phyloP scores from a whole-genome alignment of 2,329 filamentous ascomycete species.

The Madurella mycetomatis region DNA sequence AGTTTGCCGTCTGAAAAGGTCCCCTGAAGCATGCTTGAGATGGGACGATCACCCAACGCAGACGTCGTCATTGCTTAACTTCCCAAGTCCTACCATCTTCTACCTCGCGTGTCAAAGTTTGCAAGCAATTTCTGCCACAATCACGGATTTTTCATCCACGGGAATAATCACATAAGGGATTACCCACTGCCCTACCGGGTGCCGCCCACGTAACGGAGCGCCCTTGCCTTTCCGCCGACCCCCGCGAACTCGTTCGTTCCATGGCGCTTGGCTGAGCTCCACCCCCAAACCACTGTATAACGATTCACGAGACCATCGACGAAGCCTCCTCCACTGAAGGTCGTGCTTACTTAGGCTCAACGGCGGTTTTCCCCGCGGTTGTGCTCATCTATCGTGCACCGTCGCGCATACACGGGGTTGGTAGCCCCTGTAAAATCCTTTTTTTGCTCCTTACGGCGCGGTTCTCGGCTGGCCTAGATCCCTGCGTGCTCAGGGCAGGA shows the following conservation, averaged over 20 bases:
- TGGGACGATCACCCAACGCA: slow-evolving; percentile 13
- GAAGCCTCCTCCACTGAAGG: slow-evolving; percentile 1
- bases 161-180: too few relatives aligned
- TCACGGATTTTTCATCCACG: too few relatives aligned
- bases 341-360: neutral
- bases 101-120: neutral
- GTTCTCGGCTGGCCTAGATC: neutral
- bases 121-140: too few relatives aligned
- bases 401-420: neutral
- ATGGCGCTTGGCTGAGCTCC: slow-evolving; percentile 17
- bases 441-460: neutral
- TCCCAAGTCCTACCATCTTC: neutral
- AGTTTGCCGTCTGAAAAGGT: neutral
- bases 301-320: slow-evolving; percentile 16
- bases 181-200: neutral
- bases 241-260: slow-evolving; percentile 12
- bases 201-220: slow-evolving; percentile 1
- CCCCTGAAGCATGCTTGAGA: neutral
- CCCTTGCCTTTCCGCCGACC: slow-evolving; percentile 3
- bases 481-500: neutral
- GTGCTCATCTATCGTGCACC: neutral
- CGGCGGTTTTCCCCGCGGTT: neutral
- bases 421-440: neutral
- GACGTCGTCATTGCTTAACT: slow-evolving; percentile 15
- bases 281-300: neutral